Percentiles rank a stretch among this genome's conserved stretches.
These are phyloP conservation scores for Phanerodontia chrysosporium DNA, from an alignment of 768 basidiomycete genomes.

Conservation along the genomic window DNA sequence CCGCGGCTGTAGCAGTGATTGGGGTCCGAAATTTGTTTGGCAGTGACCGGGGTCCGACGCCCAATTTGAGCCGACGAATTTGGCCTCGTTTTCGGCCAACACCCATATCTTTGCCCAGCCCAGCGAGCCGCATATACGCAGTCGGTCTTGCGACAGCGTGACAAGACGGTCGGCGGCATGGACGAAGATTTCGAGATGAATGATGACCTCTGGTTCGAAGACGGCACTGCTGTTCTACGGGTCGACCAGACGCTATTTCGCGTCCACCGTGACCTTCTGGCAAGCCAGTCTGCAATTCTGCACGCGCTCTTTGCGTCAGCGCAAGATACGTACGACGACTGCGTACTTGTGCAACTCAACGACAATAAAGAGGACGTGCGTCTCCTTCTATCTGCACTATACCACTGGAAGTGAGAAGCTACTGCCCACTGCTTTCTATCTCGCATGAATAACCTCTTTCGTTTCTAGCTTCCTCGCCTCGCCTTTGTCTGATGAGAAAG, in stretches of 20 bases:
- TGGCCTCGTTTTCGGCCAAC: no score
- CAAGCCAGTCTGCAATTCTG: slow-evolving; percentile 65
- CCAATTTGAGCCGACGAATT: no score
- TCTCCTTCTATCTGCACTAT: neutral
- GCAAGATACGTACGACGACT: neutral
- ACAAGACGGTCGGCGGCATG: neutral
- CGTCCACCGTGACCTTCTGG: slow-evolving; percentile 68
- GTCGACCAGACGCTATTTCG: slow-evolving; percentile 64
- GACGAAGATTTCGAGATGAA: slow-evolving; percentile 28
- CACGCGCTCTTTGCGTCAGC: slow-evolving; percentile 55
- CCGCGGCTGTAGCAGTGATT: no score
- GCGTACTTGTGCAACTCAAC: neutral
- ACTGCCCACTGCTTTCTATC: no score
- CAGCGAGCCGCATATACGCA: no score
- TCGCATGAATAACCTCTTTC: no score
- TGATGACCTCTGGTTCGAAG: slow-evolving; percentile 65
- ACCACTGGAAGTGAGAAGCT: neutral
- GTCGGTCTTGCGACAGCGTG: no score
- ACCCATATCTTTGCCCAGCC: no score
- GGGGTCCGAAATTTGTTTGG: neutral
- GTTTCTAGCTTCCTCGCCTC: no score
- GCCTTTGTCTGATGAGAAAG: no score
- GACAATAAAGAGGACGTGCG: neutral
- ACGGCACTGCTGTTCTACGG: slow-evolving; percentile 67
- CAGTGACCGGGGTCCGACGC: no score